phyloP scores from a whole-genome alignment of 257 asterid genomes.

The Solanum megistacrolobum region DNA sequence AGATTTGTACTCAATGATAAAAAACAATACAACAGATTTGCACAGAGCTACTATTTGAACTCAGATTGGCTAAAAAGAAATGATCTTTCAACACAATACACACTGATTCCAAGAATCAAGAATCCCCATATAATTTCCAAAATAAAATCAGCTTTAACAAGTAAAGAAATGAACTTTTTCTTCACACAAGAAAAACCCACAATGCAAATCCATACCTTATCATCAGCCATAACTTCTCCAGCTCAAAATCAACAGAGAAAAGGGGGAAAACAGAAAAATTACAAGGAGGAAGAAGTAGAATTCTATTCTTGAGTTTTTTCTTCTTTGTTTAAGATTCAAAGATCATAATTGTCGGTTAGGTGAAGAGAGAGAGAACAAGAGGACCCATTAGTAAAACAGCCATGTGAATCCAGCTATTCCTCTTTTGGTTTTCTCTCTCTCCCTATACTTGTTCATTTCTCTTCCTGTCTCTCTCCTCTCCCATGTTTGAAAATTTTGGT shows the following conservation, averaged over 20 bases:
- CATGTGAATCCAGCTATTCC: constrained; percentile 64
- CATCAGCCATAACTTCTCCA: constrained; percentile 30
- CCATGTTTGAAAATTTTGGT: neutral
- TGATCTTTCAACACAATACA: neutral
- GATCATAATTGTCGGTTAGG: constrained; percentile 54
- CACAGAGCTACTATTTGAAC: neutral
- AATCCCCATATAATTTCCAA: neutral
- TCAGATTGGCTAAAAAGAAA: neutral
- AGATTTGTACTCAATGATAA: neutral
- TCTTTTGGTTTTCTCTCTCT: constrained; percentile 3
- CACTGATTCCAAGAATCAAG: neutral
- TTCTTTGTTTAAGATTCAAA: constrained; percentile 23
- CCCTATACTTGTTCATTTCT: neutral
- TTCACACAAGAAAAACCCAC: neutral
- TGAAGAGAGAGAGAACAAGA: constrained; percentile 21
- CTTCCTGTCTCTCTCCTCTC: neutral
- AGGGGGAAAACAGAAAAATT: neutral
- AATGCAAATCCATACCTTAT: constrained; percentile 25
- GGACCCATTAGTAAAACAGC: constrained; percentile 43
- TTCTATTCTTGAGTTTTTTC: neutral
- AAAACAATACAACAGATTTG: neutral
- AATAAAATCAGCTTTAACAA: neutral
- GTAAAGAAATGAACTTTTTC: neutral
- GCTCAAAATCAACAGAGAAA: constrained; percentile 5
- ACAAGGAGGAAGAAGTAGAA: neutral